These are phyloP conservation scores for Fusarium pilosicola DNA, from an alignment of 2,329 filamentous ascomycete species.

Conservation along the genomic window DNA sequence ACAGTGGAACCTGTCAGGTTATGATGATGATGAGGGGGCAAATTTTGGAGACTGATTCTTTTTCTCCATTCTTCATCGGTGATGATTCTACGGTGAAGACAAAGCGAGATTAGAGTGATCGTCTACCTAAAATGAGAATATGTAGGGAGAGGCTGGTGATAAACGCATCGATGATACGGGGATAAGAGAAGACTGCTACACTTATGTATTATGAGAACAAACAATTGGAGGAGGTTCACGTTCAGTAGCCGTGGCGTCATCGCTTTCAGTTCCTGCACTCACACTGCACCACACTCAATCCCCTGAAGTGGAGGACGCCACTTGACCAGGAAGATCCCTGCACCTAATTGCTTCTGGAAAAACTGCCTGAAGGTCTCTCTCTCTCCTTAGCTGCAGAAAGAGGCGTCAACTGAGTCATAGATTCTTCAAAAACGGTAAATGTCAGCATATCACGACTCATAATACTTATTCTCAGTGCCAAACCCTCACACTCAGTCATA, in stretches of 20 bases:
- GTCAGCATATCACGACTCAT: not conserved
- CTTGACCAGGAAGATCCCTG: not conserved
- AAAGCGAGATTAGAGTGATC: not conserved
- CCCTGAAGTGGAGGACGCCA: constrained; percentile 4
- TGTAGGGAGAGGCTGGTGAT: too few species aligned
- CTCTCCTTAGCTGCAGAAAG: not conserved
- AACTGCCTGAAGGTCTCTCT: not conserved
- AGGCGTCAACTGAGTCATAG: constrained; percentile 3
- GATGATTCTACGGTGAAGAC: not conserved
- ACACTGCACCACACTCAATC: not conserved
- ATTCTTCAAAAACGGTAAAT: not conserved
- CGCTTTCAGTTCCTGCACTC: constrained; percentile 6
- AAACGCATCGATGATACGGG: not conserved
- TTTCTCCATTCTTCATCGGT: not conserved
- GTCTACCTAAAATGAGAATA: not conserved
- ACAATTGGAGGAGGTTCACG: not conserved
- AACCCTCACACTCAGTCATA: not conserved
- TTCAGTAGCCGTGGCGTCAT: constrained; percentile 15
- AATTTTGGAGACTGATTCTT: not conserved
- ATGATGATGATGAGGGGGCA: constrained; percentile 12
- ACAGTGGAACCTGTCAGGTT: constrained; percentile 19
- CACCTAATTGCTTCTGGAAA: constrained; percentile 18
- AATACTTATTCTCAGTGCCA: not conserved
- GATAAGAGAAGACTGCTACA: not conserved
- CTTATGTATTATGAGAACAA: not conserved